Base-by-base conservation (phyloP, 1,284 basidiomycete species). In the Sporisorium iseilematis-ciliati region DNA sequence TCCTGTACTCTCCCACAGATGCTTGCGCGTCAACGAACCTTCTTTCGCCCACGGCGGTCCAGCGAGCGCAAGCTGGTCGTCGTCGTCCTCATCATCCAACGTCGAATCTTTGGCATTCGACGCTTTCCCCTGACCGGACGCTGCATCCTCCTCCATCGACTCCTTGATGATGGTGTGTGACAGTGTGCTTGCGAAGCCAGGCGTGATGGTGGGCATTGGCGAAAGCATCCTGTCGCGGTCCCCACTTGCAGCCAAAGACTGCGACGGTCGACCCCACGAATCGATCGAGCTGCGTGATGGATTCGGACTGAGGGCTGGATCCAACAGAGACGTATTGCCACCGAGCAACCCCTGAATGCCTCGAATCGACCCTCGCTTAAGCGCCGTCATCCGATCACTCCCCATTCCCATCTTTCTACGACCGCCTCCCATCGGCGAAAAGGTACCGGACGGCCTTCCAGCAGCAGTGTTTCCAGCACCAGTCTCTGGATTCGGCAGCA, bases 31-130 rank as follows among this genome's bases (percentile, higher is more conserved):
- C 4, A 99, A 89, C 88, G 95, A 92, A 16, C 96, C 96, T 86
- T 99, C 96, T 86, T 99, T 99, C 0, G 96, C 96, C 96, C 96
- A 99, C 0, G 96, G 96, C 3, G 96, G 91, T 25, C 96, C 96
- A 12, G 97, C 89, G 38, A 98, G 88, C 0, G 96, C 95, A 12
- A 98, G 88, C 86, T 97, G 94, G 83, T 97, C 95, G 82, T 98
- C 95, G 29, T 69, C 72, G 18, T 75, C 64, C 31, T 77, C 77
- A 8, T 70, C 67, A n/a, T 62, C 64, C 18, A 55, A 2, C 55
- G 50, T 29, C 33, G 21, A 40, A 49, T 65, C 53, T 33, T 52
- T 63, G 21, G 89, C 88, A 12, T 90, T 82, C 71, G 92, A 41
- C 2, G 14, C 31, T 25, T 3, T 42, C 12, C 8, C 54, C 35